These are phyloP conservation scores for Prunus campanulata DNA, from an alignment of 306 rosid genomes.

Conservation along the genomic window DNA sequence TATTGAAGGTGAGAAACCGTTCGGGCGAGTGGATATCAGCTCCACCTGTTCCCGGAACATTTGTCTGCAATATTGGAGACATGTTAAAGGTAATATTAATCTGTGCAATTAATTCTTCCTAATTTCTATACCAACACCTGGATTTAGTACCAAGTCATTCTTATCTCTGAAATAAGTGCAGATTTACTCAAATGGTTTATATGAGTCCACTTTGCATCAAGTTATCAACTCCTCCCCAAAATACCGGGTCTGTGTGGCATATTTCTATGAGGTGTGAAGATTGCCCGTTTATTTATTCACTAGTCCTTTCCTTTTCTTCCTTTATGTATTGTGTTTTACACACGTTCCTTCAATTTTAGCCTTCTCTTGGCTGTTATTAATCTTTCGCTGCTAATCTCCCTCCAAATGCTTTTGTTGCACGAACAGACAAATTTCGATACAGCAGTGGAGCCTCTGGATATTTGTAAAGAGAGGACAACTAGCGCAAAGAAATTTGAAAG, in stretches of 20 bases:
- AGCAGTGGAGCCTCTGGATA: conserved; percentile 76
- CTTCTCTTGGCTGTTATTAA: not conserved
- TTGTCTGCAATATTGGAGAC: conserved; percentile 91
- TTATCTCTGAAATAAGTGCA: conserved; percentile 29
- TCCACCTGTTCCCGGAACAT: conserved; percentile 76
- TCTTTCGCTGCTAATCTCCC: not conserved
- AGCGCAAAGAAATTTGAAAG: conserved; percentile 52
- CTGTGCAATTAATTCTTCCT: not conserved
- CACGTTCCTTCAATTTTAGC: too few relatives aligned
- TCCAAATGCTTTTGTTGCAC: conserved; percentile 9
- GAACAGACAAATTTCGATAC: conserved; percentile 83
- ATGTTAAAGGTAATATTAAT: conserved; percentile 75
- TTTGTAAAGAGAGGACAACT: conserved; percentile 46
- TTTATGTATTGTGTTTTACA: not conserved
- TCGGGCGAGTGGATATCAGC: conserved; percentile 94
- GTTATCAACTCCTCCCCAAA: conserved; percentile 64
- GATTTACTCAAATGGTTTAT: conserved; percentile 90
- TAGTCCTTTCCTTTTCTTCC: not conserved
- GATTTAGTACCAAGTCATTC: conserved; percentile 3
- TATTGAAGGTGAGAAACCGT: conserved; percentile 73
- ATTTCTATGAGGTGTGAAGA: conserved; percentile 69
- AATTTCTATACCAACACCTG: not conserved
- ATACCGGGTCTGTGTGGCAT: conserved; percentile 74
- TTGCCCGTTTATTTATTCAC: not conserved
- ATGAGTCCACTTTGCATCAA: conserved; percentile 85